These are phyloP conservation scores for Eimeria zaria DNA, from an alignment of 169 alveolate species.

Conservation along the genomic window DNA sequence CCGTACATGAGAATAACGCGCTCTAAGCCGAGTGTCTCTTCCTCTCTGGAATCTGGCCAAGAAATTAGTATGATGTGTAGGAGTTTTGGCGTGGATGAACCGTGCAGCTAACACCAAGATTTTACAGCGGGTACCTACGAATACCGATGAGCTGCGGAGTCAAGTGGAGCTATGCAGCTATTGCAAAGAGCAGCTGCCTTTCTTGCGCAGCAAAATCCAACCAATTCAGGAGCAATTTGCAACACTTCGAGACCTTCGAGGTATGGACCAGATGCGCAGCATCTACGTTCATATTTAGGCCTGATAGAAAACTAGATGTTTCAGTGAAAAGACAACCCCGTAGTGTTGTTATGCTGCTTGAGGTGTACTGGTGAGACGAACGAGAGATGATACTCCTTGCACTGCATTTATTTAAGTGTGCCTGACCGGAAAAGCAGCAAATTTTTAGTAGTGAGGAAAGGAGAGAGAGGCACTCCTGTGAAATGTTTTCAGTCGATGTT, in stretches of 20 bases:
- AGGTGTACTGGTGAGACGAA: not conserved
- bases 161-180: constrained; percentile 69
- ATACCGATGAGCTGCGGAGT: constrained; percentile 71
- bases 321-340: not conserved
- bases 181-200: constrained; percentile 64
- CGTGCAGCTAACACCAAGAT: constrained; percentile 74
- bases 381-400: not conserved
- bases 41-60: not conserved
- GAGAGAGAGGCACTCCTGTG: not conserved
- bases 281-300: not conserved
- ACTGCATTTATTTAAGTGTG: not conserved
- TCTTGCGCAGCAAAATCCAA: constrained; percentile 81
- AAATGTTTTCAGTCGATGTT: constrained; percentile 42
- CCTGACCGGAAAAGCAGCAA: not conserved
- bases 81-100: not conserved
- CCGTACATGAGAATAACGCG: not conserved
- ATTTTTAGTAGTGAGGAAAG: not conserved
- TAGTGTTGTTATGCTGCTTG: not conserved
- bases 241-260: constrained; percentile 83
- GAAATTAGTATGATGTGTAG: not conserved
- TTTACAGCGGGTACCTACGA: constrained; percentile 59
- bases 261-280: not conserved
- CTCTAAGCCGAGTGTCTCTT: not conserved
- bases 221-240: constrained; percentile 76
- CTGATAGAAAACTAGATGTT: not conserved